These are phyloP conservation scores for Chimonanthus salicifolius DNA, from an alignment of 164 flowering plant species.

Conservation along the genomic window DNA sequence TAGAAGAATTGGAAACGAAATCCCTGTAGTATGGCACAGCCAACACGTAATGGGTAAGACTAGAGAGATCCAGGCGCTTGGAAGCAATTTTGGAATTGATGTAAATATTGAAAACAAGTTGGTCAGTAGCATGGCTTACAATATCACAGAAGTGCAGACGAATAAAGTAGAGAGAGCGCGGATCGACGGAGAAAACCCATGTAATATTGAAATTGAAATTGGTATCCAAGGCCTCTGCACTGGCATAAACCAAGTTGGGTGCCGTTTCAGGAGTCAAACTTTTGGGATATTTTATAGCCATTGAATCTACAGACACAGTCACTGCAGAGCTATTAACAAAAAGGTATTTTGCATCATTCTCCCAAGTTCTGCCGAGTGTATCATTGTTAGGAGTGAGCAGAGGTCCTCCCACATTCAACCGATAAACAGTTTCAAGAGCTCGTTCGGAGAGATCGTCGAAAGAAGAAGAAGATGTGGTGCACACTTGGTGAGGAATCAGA, in stretches of 20 bases:
- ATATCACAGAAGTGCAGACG: constrained; percentile 87
- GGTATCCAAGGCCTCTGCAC: constrained; percentile 66
- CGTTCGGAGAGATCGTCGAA: constrained; percentile 19
- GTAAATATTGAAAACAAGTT: constrained; percentile 60
- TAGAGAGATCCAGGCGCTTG: constrained; percentile 53
- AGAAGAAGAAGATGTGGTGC: constrained; percentile 11
- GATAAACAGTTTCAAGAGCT: constrained; percentile 25
- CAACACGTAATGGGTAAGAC: constrained; percentile 29
- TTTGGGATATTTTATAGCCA: constrained; percentile 25
- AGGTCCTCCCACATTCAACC: constrained; percentile 41
- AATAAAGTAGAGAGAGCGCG: constrained; percentile 56
- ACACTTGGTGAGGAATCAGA: constrained; percentile 28
- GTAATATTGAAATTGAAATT: constrained; percentile 69
- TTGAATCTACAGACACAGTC: constrained; percentile 16
- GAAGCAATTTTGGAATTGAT: constrained; percentile 42
- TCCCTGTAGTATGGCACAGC: constrained; percentile 59
- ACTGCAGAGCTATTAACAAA: constrained; percentile 22
- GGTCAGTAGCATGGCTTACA: constrained; percentile 48
- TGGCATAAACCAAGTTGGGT: constrained; percentile 81
- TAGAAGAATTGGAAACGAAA: constrained; percentile 51
- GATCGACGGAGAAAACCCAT: constrained; percentile 77
- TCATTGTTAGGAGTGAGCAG: constrained; percentile 30
- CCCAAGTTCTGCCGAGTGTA: constrained; percentile 38
- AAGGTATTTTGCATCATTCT: constrained; percentile 25
- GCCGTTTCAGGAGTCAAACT: constrained; percentile 55